Conservation (phyloP, 2,329 filamentous ascomycete genomes). For the Neonectria ditissima region DNA sequence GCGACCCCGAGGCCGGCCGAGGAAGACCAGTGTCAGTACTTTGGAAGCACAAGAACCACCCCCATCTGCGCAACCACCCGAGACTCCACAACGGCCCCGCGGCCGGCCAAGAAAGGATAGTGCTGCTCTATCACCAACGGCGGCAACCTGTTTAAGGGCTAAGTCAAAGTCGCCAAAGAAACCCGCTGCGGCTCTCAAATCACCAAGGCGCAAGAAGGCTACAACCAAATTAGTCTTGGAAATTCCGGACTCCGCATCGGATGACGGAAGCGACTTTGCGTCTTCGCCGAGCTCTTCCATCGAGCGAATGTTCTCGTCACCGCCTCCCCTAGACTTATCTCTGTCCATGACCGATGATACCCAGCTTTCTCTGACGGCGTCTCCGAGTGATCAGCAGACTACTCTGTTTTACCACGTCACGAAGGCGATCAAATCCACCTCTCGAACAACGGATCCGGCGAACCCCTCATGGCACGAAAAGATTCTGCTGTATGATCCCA, state of each 20-base stretch:
- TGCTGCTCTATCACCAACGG: constrained; percentile 14
- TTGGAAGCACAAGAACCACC: constrained; percentile 49
- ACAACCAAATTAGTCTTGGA: constrained; percentile 51
- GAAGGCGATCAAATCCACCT: constrained; percentile 63
- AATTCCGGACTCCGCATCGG: constrained; percentile 64
- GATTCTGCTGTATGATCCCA: constrained; percentile 92
- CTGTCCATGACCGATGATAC: constrained; percentile 58
- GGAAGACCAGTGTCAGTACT: constrained; percentile 44
- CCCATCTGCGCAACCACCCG: constrained; percentile 49
- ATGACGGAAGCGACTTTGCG: constrained; percentile 46
- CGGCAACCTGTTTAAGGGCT: constrained; percentile 21
- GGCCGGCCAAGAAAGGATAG: constrained; percentile 57
- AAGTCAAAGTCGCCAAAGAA: constrained; percentile 30
- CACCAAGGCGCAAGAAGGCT: constrained; percentile 31
- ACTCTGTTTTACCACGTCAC: constrained; percentile 66
- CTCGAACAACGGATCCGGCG: constrained; percentile 60
- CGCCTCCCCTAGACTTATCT: constrained; percentile 56
- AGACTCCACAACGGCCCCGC: constrained; percentile 52
- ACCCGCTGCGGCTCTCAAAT: constrained; percentile 17
- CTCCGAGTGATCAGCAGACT: constrained; percentile 57
- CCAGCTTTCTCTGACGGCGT: constrained; percentile 55
- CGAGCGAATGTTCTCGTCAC: constrained; percentile 58
- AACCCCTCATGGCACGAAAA: constrained; percentile 87
- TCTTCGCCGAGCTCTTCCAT: constrained; percentile 51
- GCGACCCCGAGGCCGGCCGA: constrained; percentile 51